These are phyloP conservation scores for Phytophthora multivora DNA, from an alignment of 352 stramenopile genomes.

Conservation along the genomic window DNA sequence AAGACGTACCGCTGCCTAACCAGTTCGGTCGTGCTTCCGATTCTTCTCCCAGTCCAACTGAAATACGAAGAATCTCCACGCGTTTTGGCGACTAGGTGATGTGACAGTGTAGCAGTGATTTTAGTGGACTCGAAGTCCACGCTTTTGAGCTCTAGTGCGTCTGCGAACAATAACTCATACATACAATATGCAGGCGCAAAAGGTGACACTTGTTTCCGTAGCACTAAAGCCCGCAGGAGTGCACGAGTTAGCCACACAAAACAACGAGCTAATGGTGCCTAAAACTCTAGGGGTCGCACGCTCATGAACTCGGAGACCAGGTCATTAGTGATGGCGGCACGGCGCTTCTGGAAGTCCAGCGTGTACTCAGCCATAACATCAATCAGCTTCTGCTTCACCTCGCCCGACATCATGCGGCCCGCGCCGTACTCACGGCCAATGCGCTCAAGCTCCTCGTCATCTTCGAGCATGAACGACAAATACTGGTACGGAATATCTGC, in stretches of 20 bases:
- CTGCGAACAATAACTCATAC: constrained; percentile 27
- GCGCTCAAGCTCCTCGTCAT: constrained; percentile 95
- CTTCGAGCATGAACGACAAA: constrained; percentile 99
- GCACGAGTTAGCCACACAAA: constrained; percentile 8
- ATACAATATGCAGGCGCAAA: constrained; percentile 23
- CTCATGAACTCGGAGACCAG: constrained; percentile 98
- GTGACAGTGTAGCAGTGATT: constrained; percentile 21
- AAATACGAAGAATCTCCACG: constrained; percentile 8
- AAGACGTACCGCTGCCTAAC: constrained; percentile 20
- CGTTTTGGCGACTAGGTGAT: constrained; percentile 17
- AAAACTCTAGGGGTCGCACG: constrained; percentile 92
- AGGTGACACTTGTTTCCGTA: constrained; percentile 18
- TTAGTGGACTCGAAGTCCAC: constrained; percentile 11
- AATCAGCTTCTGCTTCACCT: constrained; percentile 98
- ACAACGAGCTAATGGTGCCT: constrained; percentile 36
- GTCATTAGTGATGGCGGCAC: constrained; percentile 94
- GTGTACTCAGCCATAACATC: constrained; percentile 93
- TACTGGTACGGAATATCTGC: constrained; percentile 99
- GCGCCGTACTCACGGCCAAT: constrained; percentile 96
- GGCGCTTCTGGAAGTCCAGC: constrained; percentile 93
- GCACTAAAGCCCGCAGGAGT: background rate
- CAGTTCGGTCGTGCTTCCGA: constrained; percentile 12
- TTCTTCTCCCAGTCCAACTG: constrained; percentile 2
- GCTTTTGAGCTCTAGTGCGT: constrained; percentile 20
- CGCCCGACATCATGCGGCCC: constrained; percentile 96